phyloP scores from a whole-genome alignment of 2,329 filamentous ascomycete species.

The Aspergillus calidoustus region DNA sequence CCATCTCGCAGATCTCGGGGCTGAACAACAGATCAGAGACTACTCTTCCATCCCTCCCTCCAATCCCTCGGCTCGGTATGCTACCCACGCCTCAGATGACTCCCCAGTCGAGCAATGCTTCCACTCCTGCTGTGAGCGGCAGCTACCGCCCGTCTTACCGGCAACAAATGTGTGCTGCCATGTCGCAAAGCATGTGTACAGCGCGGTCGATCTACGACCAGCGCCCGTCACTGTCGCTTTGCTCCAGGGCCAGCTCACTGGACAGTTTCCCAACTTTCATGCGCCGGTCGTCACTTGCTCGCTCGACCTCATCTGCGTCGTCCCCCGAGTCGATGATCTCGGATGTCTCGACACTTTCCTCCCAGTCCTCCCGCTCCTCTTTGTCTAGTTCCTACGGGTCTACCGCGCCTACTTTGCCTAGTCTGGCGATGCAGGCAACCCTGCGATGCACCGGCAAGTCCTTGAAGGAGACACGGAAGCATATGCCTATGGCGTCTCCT shows the following conservation, averaged over 20 bases:
- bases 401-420: constrained; percentile 33
- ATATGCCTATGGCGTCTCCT: constrained; percentile 42
- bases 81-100: constrained; percentile 67
- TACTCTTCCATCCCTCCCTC: constrained; percentile 55
- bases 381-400: constrained; percentile 47
- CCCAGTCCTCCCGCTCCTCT: constrained; percentile 57
- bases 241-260: constrained; percentile 42
- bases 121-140: constrained; percentile 66
- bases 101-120: constrained; percentile 57
- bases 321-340: constrained; percentile 69
- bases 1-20: constrained; percentile 47
- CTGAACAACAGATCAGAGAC: constrained; percentile 50
- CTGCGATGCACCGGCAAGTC: constrained; percentile 45
- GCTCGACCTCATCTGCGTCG: constrained; percentile 57
- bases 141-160: constrained; percentile 53
- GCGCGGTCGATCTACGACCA: constrained; percentile 62
- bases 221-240: constrained; percentile 45
- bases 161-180: constrained; percentile 63
- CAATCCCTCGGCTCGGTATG: constrained; percentile 58
- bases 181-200: constrained; percentile 60
- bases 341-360: constrained; percentile 61
- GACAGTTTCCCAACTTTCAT: constrained; percentile 55
- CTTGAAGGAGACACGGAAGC: constrained; percentile 43
- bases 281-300: constrained; percentile 55
- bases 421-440: constrained; percentile 46